Conservation (phyloP, 192 early-diverging fungal species). For the Helicostylum pulchrum region DNA sequence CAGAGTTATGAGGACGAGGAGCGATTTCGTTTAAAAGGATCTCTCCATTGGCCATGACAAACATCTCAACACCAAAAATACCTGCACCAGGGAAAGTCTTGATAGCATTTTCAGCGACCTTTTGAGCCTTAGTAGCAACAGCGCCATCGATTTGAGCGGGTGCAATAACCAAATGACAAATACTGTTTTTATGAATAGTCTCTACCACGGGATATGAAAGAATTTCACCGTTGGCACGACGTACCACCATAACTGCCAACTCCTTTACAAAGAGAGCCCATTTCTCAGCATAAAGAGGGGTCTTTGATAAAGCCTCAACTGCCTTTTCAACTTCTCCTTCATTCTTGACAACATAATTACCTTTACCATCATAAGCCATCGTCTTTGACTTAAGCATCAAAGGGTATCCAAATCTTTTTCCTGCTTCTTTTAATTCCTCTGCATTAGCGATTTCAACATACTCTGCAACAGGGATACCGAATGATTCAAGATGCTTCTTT, state of each 20-base stretch:
- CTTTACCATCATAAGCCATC: conserved; percentile 93
- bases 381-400: conserved; percentile 95
- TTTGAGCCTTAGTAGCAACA: conserved; percentile 65
- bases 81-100: conserved; percentile 78
- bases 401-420: conserved; percentile 79
- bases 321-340: conserved; percentile 64
- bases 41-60: conserved; percentile 80
- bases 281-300: conserved; percentile 89
- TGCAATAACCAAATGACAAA: conserved; percentile 93
- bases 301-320: conserved; percentile 56
- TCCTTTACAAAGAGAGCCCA: conserved; percentile 92
- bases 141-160: conserved; percentile 93
- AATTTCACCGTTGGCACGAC: conserved; percentile 68
- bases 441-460: conserved; percentile 60
- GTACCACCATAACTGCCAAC: conserved; percentile 97
- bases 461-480: conserved; percentile 70
- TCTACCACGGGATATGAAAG: conserved; percentile 92
- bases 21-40: conserved; percentile 97
- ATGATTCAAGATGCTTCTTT: conserved; percentile 70
- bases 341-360: conserved; percentile 85
- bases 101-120: conserved; percentile 84
- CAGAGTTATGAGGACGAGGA: conserved; percentile 98
- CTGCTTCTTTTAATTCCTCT: conserved; percentile 50
- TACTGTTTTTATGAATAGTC: conserved; percentile 94
- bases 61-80: conserved; percentile 98